These are phyloP conservation scores for Selenicereus undatus DNA, from an alignment of 148 eudicot species.

Conservation along the genomic window DNA sequence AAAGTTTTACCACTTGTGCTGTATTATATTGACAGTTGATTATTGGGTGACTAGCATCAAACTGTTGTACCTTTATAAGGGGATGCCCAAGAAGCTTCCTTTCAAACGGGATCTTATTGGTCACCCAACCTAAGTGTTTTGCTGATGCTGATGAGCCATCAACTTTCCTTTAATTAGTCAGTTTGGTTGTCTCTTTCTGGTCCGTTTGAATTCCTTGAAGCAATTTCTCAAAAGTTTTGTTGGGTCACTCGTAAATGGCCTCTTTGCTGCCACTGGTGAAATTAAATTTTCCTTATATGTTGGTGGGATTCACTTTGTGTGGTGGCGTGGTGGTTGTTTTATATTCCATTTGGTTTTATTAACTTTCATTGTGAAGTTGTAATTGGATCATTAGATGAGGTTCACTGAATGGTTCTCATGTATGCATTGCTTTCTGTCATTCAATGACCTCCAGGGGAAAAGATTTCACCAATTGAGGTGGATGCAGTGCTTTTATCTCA, in stretches of 20 bases:
- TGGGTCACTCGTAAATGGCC: neutral
- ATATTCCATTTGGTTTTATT: neutral
- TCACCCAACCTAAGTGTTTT: too few species aligned
- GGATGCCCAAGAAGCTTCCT: too few species aligned
- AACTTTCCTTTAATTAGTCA: neutral
- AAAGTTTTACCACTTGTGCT: too few species aligned
- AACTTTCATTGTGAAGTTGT: neutral
- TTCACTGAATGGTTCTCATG: constrained; percentile 17
- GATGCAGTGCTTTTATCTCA: constrained; percentile 84
- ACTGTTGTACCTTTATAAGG: too few species aligned
- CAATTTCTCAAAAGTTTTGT: neutral
- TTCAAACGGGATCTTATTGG: too few species aligned
- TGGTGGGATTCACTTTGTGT: neutral
- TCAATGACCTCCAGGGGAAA: constrained; percentile 63
- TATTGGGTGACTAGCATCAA: too few species aligned
- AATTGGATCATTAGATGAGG: neutral
- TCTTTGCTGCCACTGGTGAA: neutral
- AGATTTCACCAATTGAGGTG: constrained; percentile 97
- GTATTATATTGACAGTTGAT: too few species aligned
- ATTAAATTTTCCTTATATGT: neutral
- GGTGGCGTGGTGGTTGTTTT: neutral
- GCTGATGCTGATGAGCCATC: neutral
- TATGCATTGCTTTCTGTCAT: constrained; percentile 6
- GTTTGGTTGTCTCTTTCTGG: neutral
- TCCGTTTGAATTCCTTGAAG: neutral